Percentiles rank a stretch among this genome's conserved stretches.
These are phyloP conservation scores for Exophiala alcalophila DNA, from an alignment of 2,329 filamentous ascomycete species.

Conservation along the genomic window DNA sequence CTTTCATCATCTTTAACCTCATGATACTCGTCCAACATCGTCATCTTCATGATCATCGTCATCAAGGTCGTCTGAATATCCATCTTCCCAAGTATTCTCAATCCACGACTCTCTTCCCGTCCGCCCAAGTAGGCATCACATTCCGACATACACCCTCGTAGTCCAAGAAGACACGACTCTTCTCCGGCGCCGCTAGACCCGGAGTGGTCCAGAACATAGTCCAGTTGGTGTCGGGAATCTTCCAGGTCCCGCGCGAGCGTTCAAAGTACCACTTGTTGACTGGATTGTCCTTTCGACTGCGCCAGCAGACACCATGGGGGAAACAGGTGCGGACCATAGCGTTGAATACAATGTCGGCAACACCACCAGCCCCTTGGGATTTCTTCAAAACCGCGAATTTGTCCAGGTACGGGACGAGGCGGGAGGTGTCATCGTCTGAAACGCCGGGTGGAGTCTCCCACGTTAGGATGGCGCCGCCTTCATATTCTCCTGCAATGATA, in stretches of 20 bases:
- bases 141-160: conserved; percentile 73
- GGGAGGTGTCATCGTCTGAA: conserved; percentile 53
- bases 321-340: conserved; percentile 90
- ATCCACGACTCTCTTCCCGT: conserved; percentile 38
- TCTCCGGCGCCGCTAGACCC: conserved; percentile 47
- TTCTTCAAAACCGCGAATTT: conserved; percentile 93
- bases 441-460: conserved; percentile 75
- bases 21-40: too few relatives aligned
- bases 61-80: too few relatives aligned
- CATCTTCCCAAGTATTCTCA: too few relatives aligned
- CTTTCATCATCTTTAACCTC: too few relatives aligned
- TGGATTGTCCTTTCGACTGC: conserved; percentile 83
- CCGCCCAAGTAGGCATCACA: conserved; percentile 50
- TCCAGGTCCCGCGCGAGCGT: conserved; percentile 76
- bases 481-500: conserved; percentile 94
- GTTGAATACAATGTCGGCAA: conserved; percentile 94
- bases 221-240: conserved; percentile 80
- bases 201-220: conserved; percentile 98
- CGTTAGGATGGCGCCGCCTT: conserved; percentile 89
- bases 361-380: conserved; percentile 84
- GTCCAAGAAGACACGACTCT: conserved; percentile 54
- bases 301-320: conserved; percentile 85
- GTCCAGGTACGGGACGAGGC: conserved; percentile 88
- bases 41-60: too few relatives aligned
- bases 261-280: conserved; percentile 99